phyloP scores from a whole-genome alignment of 2,329 filamentous ascomycete species.

The Fusarium equiseti region DNA sequence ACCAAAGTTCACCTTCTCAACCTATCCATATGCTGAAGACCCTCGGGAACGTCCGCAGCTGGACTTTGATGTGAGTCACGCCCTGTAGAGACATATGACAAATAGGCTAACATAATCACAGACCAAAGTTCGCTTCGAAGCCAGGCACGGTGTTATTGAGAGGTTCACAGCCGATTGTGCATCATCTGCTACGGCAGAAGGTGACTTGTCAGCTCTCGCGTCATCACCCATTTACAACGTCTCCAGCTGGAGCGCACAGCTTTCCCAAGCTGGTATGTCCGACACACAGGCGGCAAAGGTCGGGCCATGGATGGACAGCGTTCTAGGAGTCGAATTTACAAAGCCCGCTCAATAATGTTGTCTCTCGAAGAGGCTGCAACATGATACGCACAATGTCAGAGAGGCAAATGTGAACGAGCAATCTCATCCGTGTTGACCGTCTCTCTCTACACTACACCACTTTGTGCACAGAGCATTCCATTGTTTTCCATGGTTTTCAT shows the following conservation, averaged over 20 bases:
- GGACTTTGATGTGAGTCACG: constrained; percentile 58
- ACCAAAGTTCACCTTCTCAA: constrained; percentile 81
- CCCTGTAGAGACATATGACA: not conserved
- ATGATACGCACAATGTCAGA: constrained; percentile 29
- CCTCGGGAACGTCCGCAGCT: constrained; percentile 65
- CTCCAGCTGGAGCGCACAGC: constrained; percentile 44
- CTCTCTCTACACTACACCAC: constrained; percentile 36
- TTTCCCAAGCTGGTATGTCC: constrained; percentile 46
- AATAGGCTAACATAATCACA: constrained; percentile 30
- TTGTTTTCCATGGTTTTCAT: constrained; percentile 29
- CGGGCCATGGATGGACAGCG: constrained; percentile 50
- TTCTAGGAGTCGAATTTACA: constrained; percentile 51
- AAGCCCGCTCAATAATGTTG: constrained; percentile 35
- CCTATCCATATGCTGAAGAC: constrained; percentile 69
- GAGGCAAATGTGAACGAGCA: constrained; percentile 26
- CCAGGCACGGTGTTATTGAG: constrained; percentile 55
- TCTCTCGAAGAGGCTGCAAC: constrained; percentile 24
- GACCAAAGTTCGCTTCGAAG: constrained; percentile 53
- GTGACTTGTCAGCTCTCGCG: constrained; percentile 31
- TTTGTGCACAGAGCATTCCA: constrained; percentile 24
- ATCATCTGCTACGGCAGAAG: constrained; percentile 17
- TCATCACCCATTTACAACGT: constrained; percentile 43
- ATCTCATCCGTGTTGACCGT: constrained; percentile 11
- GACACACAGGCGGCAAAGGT: constrained; percentile 39
- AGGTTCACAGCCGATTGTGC: constrained; percentile 47